These are phyloP conservation scores for Magnaporthiopsis poae DNA, from an alignment of 2,329 filamentous ascomycete species.

Conservation along the genomic window DNA sequence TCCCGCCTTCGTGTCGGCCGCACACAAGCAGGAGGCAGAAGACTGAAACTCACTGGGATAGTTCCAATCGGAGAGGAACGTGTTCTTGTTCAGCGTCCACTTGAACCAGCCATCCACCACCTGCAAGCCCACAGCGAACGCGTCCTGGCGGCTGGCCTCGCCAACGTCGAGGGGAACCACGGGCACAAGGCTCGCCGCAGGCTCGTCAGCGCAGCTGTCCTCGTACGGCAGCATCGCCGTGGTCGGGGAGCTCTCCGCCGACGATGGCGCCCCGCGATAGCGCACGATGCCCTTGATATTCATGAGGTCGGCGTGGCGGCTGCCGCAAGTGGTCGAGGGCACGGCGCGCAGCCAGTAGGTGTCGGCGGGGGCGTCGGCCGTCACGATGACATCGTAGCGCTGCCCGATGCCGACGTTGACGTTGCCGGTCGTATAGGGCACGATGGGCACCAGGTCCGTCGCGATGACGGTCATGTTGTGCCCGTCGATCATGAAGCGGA, in stretches of 20 bases:
- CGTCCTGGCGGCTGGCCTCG: conserved; percentile 7
- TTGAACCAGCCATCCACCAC: conserved; percentile 11
- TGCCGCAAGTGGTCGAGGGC: neutral
- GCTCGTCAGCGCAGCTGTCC: conserved; percentile 18
- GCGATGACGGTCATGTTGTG: conserved; percentile 38
- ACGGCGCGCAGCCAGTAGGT: conserved; percentile 12
- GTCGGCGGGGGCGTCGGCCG: neutral
- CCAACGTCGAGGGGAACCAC: conserved; percentile 16
- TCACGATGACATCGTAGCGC: conserved; percentile 11
- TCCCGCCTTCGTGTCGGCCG: neutral
- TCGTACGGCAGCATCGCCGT: neutral
- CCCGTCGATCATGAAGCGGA: conserved; percentile 35
- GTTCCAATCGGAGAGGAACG: conserved; percentile 18
- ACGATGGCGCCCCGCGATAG: conserved; percentile 6
- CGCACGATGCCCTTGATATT: conserved; percentile 6
- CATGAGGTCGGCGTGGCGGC: conserved; percentile 16
- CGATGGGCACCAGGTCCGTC: conserved; percentile 36
- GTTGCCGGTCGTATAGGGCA: conserved; percentile 36
- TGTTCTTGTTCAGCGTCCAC: conserved; percentile 18
- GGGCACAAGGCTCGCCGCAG: conserved; percentile 16
- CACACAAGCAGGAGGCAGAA: neutral
- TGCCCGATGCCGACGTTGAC: conserved; percentile 35
- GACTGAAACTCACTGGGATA: conserved; percentile 8
- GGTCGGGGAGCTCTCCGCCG: neutral
- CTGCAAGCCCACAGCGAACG: conserved; percentile 8